Percentiles rank a stretch among this genome's conserved stretches.
phyloP scores from a whole-genome alignment of 169 alveolate genomes.

The Amoebophrya sp. region DNA sequence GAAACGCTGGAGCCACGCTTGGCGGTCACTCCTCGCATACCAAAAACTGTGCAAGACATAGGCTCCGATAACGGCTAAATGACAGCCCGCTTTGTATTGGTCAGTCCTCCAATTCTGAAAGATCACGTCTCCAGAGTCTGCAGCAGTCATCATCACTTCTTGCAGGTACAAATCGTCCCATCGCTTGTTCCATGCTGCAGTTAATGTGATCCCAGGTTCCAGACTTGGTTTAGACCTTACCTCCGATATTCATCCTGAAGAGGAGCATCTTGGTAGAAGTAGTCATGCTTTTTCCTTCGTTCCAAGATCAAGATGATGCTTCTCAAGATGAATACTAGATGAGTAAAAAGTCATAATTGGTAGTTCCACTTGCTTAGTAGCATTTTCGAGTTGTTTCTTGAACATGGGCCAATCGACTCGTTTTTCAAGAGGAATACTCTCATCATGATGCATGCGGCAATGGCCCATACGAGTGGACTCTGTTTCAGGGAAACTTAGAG shows the following conservation, averaged over 20 bases:
- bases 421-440: background rate
- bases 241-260: no score
- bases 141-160: background rate
- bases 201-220: no score
- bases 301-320: no score
- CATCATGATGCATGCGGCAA: background rate
- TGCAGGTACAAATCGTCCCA: background rate
- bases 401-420: background rate
- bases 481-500: background rate
- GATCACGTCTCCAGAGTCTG: background rate
- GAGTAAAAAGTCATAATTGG: no score
- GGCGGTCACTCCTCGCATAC: background rate
- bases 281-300: no score
- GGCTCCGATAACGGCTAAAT: background rate
- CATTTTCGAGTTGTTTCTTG: background rate
- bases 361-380: background rate
- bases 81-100: background rate
- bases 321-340: no score
- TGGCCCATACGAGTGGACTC: background rate
- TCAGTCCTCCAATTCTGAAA: background rate
- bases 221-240: no score
- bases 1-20: background rate
- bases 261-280: no score
- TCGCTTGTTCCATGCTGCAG: background rate
- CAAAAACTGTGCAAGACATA: background rate